Evolutionary conservation across 2,329 filamentous ascomycete species (phyloP).

Genomic region (Diplodia sapinea): DNA sequence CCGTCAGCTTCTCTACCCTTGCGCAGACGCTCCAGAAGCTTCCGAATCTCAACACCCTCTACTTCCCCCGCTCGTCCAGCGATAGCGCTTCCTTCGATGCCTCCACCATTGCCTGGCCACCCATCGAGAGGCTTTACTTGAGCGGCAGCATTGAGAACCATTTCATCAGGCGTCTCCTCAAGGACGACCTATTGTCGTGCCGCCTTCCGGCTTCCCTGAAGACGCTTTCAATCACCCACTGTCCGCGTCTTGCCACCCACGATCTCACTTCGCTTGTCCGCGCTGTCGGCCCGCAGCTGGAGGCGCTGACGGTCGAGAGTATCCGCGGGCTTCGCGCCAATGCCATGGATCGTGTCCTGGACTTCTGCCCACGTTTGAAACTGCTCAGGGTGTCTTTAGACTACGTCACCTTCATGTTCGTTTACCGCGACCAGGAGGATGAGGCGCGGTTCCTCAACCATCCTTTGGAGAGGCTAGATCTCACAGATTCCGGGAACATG

Average conservation of each 20-base stretch:
- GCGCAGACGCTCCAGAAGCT: constrained; percentile 59
- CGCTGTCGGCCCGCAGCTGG: constrained; percentile 43
- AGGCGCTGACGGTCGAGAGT: constrained; percentile 48
- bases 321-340: constrained; percentile 49
- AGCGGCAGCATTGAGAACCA: constrained; percentile 52
- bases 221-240: constrained; percentile 49
- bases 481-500: constrained; percentile 48
- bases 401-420: constrained; percentile 48
- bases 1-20: constrained; percentile 56
- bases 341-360: constrained; percentile 50
- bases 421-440: constrained; percentile 38
- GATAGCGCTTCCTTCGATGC: constrained; percentile 41
- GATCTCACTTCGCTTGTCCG: constrained; percentile 47
- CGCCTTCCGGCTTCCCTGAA: constrained; percentile 41
- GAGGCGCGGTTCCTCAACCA: constrained; percentile 36
- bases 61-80: constrained; percentile 50
- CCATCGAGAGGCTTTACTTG: constrained; percentile 50
- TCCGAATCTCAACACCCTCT: constrained; percentile 51
- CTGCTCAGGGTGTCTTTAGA: constrained; percentile 53
- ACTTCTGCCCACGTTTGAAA: constrained; percentile 48
- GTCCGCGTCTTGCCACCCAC: constrained; percentile 46
- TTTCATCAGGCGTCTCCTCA: constrained; percentile 49
- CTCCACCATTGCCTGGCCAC: constrained; percentile 51
- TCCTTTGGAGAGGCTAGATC: constrained; percentile 47
- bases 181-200: constrained; percentile 36